A percentile compares a stretch with the other conserved stretches of the same genome.
phyloP scores from a whole-genome alignment of 106 monocot species.

The Dactylorhiza incarnata region DNA sequence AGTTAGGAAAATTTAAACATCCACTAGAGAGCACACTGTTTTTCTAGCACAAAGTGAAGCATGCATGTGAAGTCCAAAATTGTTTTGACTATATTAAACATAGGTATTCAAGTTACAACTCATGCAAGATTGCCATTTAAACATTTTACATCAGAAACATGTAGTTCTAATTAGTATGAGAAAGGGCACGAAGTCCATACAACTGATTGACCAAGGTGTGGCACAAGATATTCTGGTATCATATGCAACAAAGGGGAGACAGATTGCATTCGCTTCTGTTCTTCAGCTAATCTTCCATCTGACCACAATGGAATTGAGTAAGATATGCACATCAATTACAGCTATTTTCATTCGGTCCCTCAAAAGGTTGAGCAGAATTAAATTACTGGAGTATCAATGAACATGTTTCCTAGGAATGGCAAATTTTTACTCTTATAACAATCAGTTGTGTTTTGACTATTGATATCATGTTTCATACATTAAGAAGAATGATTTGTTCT shows the following conservation, averaged over 20 bases:
- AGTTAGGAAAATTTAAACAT: conserved; percentile 5
- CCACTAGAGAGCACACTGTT: background rate
- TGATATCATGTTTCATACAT: background rate
- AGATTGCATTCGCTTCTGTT: conserved; percentile 27
- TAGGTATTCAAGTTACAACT: background rate
- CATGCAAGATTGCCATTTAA: background rate
- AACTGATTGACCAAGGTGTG: conserved; percentile 49
- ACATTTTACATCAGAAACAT: background rate
- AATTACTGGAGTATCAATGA: background rate
- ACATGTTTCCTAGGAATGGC: background rate
- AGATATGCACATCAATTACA: background rate
- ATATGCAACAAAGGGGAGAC: conserved; percentile 18
- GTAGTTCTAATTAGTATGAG: background rate
- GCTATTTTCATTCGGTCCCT: background rate
- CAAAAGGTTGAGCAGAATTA: background rate
- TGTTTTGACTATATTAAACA: background rate
- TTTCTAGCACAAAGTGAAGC: background rate
- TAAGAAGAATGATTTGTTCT: background rate
- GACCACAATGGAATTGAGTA: background rate
- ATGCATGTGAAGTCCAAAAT: background rate
- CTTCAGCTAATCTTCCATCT: conserved; percentile 33
- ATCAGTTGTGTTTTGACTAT: background rate
- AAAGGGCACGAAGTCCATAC: conserved; percentile 19
- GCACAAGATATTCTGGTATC: conserved; percentile 42
- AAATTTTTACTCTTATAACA: background rate